A percentile compares a stretch with the other conserved stretches of the same genome.
phyloP scores from a whole-genome alignment of 2,329 filamentous ascomycete species.

The Macrophomina phaseolina region DNA sequence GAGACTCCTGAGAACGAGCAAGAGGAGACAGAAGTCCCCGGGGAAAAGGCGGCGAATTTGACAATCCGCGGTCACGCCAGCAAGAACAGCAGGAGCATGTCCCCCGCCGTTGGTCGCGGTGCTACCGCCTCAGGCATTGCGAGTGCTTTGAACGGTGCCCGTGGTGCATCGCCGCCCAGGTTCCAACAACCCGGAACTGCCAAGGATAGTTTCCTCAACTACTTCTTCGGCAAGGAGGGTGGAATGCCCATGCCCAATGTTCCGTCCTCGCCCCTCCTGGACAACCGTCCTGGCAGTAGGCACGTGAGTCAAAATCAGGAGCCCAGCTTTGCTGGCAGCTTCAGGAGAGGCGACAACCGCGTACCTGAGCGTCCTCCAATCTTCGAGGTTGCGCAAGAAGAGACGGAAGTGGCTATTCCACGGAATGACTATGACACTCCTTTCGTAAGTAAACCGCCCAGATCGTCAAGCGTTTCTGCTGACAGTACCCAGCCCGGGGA shows the following conservation, averaged over 20 bases:
- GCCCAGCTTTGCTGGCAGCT: constrained; percentile 81
- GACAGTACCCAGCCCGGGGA: constrained; percentile 40
- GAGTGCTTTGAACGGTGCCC: constrained; percentile 69
- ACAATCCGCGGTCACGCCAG: constrained; percentile 65
- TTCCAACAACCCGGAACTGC: constrained; percentile 60
- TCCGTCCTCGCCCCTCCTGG: constrained; percentile 21
- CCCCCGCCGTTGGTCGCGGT: constrained; percentile 70
- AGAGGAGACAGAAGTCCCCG: constrained; percentile 59
- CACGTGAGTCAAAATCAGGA: constrained; percentile 82
- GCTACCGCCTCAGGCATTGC: constrained; percentile 68
- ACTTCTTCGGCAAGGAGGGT: constrained; percentile 98
- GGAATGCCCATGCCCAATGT: constrained; percentile 53
- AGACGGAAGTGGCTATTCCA: constrained; percentile 43
- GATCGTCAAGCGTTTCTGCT: constrained; percentile 52
- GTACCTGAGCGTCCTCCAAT: constrained; percentile 50
- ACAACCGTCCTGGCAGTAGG: constrained; percentile 55
- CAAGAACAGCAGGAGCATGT: constrained; percentile 77
- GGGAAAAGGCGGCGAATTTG: constrained; percentile 58
- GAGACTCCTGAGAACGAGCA: constrained; percentile 68
- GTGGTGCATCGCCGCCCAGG: constrained; percentile 66
- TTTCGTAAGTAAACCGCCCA: constrained; percentile 64
- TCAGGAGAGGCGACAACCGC: constrained; percentile 72
- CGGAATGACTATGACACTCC: constrained; percentile 57
- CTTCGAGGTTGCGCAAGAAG: constrained; percentile 47
- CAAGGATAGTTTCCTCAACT: constrained; percentile 95